These are phyloP conservation scores for Boletales sp. DNA, from an alignment of 768 basidiomycete species.

Conservation along the genomic window DNA sequence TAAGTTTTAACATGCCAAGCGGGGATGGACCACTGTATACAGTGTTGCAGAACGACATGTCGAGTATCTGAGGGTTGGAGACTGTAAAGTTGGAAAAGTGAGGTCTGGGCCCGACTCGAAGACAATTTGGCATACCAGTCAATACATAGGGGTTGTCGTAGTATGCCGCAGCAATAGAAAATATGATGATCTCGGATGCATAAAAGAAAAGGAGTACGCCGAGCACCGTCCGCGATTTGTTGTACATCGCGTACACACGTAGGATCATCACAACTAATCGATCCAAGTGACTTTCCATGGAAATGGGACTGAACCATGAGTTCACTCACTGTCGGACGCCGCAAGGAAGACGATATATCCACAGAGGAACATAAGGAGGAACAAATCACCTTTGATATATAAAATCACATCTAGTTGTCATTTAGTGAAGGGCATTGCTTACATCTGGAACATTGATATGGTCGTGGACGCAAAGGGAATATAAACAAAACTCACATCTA, in stretches of 20 bases:
- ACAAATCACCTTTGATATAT: conserved; percentile 7
- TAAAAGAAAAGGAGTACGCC: conserved; percentile 14
- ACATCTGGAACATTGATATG: conserved; percentile 11
- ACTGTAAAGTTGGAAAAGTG: conserved; percentile 6
- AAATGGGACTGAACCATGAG: neutral
- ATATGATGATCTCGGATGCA: conserved; percentile 1
- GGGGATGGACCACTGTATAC: neutral
- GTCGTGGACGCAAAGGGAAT: neutral
- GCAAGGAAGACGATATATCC: conserved; percentile 13
- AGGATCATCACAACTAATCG: conserved; percentile 22
- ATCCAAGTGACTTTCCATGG: neutral
- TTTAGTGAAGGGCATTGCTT: neutral
- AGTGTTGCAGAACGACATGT: conserved; percentile 15
- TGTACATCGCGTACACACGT: conserved; percentile 24
- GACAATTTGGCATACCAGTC: conserved; percentile 3
- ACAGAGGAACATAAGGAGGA: neutral
- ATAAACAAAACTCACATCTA: conserved; percentile 11
- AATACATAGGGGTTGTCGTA: conserved; percentile 8
- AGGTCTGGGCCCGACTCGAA: neutral
- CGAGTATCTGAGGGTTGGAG: conserved; percentile 2
- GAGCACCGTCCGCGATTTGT: conserved; percentile 10
- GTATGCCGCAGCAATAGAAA: neutral
- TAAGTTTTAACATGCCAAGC: conserved; percentile 8
- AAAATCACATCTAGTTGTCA: neutral
- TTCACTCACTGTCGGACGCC: conserved; percentile 17